Conservation (phyloP, 129 eudicot genomes). For the Arctium lappa region DNA sequence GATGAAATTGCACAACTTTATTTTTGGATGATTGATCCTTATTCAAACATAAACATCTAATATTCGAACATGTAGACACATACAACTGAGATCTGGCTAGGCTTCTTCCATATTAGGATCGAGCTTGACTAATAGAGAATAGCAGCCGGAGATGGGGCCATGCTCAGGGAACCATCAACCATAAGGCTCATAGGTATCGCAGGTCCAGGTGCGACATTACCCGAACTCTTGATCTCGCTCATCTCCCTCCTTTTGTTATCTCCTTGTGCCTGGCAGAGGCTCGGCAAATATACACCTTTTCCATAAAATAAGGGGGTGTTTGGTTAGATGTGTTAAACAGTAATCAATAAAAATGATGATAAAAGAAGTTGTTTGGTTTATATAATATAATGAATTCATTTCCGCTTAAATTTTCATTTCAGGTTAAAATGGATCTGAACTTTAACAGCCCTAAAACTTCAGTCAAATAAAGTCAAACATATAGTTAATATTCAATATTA, state of each 20-base stretch:
- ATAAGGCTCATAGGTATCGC: background rate
- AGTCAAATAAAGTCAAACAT: background rate
- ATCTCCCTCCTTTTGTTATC: slow-evolving; percentile 57
- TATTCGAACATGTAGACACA: background rate
- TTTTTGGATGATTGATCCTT: background rate
- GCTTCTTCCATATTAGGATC: background rate
- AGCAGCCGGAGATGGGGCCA: background rate
- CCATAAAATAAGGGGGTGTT: background rate
- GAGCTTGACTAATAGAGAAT: background rate
- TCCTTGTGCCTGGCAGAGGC: slow-evolving; percentile 48
- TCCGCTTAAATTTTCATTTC: too few species aligned
- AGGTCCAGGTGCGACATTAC: slow-evolving; percentile 61
- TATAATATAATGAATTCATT: too few species aligned
- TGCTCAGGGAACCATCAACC: background rate
- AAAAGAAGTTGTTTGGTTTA: too few species aligned
- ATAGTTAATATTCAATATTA: background rate
- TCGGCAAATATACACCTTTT: slow-evolving; percentile 75
- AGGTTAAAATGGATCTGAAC: too few species aligned
- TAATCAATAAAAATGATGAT: too few species aligned
- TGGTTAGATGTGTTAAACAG: too few species aligned
- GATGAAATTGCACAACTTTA: background rate
- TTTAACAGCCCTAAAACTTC: background rate
- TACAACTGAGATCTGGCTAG: background rate
- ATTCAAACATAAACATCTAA: background rate
- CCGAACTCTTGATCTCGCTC: slow-evolving; percentile 81